Evolutionary conservation across 257 asterid genomes (phyloP).

Genomic region (Osmanthus fragrans): DNA sequence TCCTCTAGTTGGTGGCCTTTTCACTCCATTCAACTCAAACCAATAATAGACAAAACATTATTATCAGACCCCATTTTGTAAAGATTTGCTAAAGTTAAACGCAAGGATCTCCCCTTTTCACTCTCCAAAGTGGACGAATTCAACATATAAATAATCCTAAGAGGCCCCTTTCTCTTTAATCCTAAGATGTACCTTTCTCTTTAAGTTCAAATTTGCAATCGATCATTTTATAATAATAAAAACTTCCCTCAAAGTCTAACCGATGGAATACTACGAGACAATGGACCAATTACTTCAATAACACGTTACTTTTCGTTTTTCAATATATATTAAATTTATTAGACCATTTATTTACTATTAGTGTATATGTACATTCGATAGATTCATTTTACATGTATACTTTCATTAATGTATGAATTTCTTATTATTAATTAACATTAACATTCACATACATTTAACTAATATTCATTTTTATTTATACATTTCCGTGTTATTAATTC

Average conservation of each 20-base stretch:
- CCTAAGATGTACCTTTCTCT: constrained; percentile 7
- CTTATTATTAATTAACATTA: no score
- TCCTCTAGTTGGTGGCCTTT: constrained; percentile 16
- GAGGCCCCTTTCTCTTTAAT: constrained; percentile 23
- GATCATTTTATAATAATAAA: constrained; percentile 46
- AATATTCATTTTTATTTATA: no score
- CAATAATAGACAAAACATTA: constrained; percentile 35
- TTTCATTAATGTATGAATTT: no score
- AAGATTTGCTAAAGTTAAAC: constrained; percentile 25
- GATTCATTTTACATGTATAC: no score
- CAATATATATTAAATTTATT: no score
- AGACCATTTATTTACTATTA: no score
- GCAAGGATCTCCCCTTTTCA: background rate
- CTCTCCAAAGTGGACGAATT: constrained; percentile 5
- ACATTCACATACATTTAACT: no score
- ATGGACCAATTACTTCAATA: constrained; percentile 42
- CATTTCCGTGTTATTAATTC: no score
- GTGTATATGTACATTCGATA: no score
- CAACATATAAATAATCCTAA: constrained; percentile 19
- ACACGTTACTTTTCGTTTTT: no score
- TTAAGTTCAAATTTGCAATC: constrained; percentile 40
- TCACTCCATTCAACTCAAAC: constrained; percentile 24
- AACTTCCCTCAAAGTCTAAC: constrained; percentile 42
- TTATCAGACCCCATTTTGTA: constrained; percentile 17
- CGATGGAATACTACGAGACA: constrained; percentile 57